Conservation (phyloP, 2,329 filamentous ascomycete genomes). For the Xylaria sp. region DNA sequence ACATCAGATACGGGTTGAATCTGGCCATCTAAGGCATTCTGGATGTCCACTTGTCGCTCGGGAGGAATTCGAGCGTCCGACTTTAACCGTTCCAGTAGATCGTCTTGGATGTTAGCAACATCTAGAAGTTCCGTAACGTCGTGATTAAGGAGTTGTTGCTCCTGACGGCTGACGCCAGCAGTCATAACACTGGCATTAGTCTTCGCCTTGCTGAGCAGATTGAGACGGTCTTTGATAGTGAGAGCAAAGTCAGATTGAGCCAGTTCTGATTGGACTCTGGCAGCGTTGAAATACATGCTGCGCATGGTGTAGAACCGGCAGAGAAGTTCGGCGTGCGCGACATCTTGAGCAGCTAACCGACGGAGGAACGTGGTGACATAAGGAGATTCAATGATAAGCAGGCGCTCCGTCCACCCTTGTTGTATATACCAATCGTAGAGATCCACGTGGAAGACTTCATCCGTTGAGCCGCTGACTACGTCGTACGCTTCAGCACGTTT, state of each 20-base stretch:
- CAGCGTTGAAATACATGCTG: slow-evolving; percentile 84
- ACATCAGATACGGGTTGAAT: slow-evolving; percentile 81
- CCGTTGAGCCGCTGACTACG: slow-evolving; percentile 86
- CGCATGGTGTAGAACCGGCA: slow-evolving; percentile 93
- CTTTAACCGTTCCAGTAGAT: slow-evolving; percentile 81
- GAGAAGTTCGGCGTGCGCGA: slow-evolving; percentile 86
- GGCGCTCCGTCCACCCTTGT: slow-evolving; percentile 83
- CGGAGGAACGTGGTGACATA: slow-evolving; percentile 89
- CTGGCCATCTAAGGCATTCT: slow-evolving; percentile 76
- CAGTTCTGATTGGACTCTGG: slow-evolving; percentile 83
- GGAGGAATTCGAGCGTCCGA: slow-evolving; percentile 75
- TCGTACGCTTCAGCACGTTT: slow-evolving; percentile 89
- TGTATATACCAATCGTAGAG: slow-evolving; percentile 98
- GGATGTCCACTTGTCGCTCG: slow-evolving; percentile 71
- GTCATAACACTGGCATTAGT: slow-evolving; percentile 90
- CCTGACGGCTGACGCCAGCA: slow-evolving; percentile 78
- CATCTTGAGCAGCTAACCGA: slow-evolving; percentile 75
- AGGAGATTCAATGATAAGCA: slow-evolving; percentile 84
- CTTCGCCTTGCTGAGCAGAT: slow-evolving; percentile 88
- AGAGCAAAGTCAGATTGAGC: slow-evolving; percentile 85
- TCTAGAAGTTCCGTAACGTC: slow-evolving; percentile 88
- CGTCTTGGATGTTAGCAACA: slow-evolving; percentile 93
- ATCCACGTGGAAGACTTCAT: slow-evolving; percentile 94
- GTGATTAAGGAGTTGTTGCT: slow-evolving; percentile 85
- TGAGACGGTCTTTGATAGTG: slow-evolving; percentile 84